These are phyloP conservation scores for Candida sp. DNA, from an alignment of 1,139 yeast species.

Conservation along the genomic window DNA sequence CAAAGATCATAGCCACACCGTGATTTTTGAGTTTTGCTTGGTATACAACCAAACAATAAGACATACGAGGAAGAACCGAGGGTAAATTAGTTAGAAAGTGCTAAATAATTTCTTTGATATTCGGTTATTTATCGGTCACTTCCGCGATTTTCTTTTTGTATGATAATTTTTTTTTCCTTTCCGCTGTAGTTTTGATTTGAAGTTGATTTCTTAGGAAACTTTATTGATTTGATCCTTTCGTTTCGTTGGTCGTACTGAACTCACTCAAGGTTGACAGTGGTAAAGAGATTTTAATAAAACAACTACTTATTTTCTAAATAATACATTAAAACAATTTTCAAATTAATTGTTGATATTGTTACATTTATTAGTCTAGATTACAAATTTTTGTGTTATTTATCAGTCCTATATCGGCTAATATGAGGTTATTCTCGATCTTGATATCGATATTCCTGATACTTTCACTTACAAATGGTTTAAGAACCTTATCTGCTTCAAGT, in stretches of 20 bases:
- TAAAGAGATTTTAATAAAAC: too few species aligned
- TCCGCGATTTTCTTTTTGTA: background rate
- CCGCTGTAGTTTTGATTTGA: background rate
- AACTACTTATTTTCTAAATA: too few species aligned
- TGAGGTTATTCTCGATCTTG: background rate
- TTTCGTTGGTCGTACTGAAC: background rate
- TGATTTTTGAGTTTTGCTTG: background rate
- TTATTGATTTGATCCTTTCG: background rate
- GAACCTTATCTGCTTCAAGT: constrained; percentile 58
- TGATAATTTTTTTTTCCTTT: background rate
- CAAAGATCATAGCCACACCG: background rate
- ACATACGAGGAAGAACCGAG: background rate
- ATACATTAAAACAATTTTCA: too few species aligned
- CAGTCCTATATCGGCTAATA: background rate
- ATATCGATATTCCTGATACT: constrained; percentile 3
- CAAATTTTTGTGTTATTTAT: too few species aligned
- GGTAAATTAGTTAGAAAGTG: background rate
- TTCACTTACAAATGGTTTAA: constrained; percentile 17
- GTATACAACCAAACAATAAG: too few species aligned
- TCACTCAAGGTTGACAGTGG: background rate
- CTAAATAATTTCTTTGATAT: background rate
- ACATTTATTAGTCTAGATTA: too few species aligned
- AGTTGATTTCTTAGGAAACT: background rate
- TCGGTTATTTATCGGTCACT: background rate
- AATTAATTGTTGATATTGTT: too few species aligned